Evolutionary conservation across 2,329 filamentous ascomycete genomes (phyloP).

Genomic region (Ascochyta lentis): DNA sequence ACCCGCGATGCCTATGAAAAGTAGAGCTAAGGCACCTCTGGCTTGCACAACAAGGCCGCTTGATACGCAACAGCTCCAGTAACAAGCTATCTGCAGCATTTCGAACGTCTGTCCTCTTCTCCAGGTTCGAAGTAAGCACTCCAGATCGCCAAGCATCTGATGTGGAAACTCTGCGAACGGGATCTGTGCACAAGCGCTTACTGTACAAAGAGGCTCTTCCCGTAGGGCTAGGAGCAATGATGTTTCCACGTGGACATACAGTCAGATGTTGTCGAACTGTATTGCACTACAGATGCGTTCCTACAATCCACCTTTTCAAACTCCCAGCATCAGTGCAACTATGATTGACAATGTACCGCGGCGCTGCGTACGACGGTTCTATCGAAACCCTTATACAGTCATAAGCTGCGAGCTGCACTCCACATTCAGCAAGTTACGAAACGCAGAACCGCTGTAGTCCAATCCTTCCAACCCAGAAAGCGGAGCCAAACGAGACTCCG

Average conservation of each 20-base stretch:
- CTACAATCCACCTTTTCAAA: background rate
- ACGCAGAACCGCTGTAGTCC: conserved; percentile 14
- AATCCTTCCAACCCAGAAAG: background rate
- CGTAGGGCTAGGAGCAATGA: conserved; percentile 26
- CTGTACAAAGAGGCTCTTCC: conserved; percentile 26
- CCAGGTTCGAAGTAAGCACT: conserved; percentile 28
- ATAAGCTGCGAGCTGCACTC: conserved; percentile 14
- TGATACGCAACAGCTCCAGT: background rate
- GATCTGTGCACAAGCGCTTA: conserved; percentile 37
- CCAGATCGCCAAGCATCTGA: conserved; percentile 31
- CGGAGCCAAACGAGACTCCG: conserved; percentile 4
- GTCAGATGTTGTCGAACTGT: conserved; percentile 3
- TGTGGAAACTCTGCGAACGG: conserved; percentile 25
- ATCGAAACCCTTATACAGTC: conserved; percentile 8
- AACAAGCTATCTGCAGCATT: background rate
- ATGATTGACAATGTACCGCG: background rate
- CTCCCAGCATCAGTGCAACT: background rate
- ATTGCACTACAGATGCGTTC: background rate
- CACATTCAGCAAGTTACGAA: conserved; percentile 7
- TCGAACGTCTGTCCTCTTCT: conserved; percentile 4
- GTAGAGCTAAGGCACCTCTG: conserved; percentile 9
- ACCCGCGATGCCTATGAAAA: conserved; percentile 22
- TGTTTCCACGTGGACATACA: conserved; percentile 21
- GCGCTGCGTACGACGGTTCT: conserved; percentile 1
- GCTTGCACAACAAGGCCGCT: background rate